These are phyloP conservation scores for Dictyostelium brefeldianum DNA, from an alignment of 78 protist species.

Conservation along the genomic window DNA sequence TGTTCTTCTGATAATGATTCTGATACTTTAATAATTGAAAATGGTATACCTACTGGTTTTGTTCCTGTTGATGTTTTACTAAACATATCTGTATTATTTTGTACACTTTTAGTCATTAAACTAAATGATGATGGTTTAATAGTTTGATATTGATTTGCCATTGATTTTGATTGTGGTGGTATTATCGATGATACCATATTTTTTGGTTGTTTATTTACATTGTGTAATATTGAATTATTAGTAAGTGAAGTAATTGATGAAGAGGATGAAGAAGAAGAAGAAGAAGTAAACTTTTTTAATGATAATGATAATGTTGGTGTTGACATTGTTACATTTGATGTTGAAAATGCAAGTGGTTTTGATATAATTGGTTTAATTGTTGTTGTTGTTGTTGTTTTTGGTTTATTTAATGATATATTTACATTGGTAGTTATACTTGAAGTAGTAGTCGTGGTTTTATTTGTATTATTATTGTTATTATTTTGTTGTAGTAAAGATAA, in stretches of 20 bases:
- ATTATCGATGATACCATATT: neutral
- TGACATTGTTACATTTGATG: constrained; percentile 6
- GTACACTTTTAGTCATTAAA: neutral
- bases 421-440: neutral
- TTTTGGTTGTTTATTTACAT: neutral
- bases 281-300: constrained; percentile 2
- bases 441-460: neutral
- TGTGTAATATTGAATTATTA: no score
- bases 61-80: neutral
- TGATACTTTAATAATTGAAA: neutral
- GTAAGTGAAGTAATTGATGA: neutral
- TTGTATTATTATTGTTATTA: neutral
- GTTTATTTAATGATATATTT: no score
- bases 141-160: no score
- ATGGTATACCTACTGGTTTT: neutral
- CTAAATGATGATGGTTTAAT: neutral
- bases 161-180: neutral
- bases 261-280: neutral
- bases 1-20: constrained; percentile 50
- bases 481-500: neutral
- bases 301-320: constrained; percentile 8
- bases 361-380: no score
- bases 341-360: neutral
- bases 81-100: neutral
- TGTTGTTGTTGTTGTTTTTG: neutral